Evolutionary conservation across 1,284 basidiomycete species (phyloP), one percentile per base, ranked within the genome.

Genomic region (Agaricales sp.): DNA sequence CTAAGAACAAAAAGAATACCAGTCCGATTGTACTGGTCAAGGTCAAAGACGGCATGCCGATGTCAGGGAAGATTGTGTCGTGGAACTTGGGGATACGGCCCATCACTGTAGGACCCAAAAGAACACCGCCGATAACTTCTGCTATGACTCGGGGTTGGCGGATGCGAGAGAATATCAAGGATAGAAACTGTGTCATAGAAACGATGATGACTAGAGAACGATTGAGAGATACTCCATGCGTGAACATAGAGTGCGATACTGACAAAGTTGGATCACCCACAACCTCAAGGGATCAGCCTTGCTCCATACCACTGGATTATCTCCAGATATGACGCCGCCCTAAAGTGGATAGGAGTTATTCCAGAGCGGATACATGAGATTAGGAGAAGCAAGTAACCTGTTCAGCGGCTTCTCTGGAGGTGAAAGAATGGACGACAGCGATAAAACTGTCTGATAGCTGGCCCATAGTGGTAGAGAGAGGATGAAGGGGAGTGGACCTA

Each of bases 11-110:
- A 68, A 92, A 94, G 30, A 96, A 73, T 55, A 95, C 80, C 18
- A 97, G 78, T 47, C 95, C 95, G 52, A 97, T 81, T 50, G 82
- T 92, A 19, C 86, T 80, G 11, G 92, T 88, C 24, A 97, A 78
- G 50, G 77, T 85, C 48, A 98, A 80, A 54, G 84, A 70, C 4
- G 85, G 74, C 51, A 94, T 67, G 3, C 84, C 87, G 0, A 59
- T 64, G 0, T 63, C n/a, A 0, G 92, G 92, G 67, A 96, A 96
- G 56, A 96, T 88, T 26, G 66, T 65, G 3, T 68, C 53, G 4
- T 74, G 72, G 68, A 92, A 93, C 45, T 71, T 63, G 1, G 85
- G 87, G 50, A 92, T 88, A 43, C 77, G 79, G 3, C 88, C 83
- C 71, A 85, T 75, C 12, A 87, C 79, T 1, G 83, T 80, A 1